Evolutionary conservation across 2,329 filamentous ascomycete genomes (phyloP).

Genomic region (Piedraia hortae): DNA sequence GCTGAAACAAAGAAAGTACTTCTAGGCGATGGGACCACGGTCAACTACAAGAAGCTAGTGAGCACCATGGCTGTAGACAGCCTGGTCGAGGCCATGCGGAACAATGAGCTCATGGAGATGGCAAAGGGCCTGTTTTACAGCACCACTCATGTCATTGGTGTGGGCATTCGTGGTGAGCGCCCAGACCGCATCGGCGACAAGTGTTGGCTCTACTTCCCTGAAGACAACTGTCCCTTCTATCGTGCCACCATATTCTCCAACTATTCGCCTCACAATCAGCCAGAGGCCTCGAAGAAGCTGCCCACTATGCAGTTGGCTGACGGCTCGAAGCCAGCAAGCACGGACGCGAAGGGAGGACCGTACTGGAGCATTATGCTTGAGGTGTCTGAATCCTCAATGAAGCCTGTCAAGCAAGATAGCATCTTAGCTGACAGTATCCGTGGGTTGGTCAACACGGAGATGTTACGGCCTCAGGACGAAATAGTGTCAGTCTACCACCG

Average conservation of each 20-base stretch:
- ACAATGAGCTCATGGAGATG: constrained; percentile 55
- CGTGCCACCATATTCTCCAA: constrained; percentile 99
- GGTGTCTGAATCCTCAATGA: constrained; percentile 84
- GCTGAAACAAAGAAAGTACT: constrained; percentile 60
- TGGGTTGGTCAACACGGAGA: constrained; percentile 90
- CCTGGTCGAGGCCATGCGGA: constrained; percentile 63
- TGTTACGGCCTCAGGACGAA: constrained; percentile 75
- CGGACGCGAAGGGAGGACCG: constrained; percentile 54
- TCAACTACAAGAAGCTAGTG: constrained; percentile 78
- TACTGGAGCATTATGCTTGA: constrained; percentile 99
- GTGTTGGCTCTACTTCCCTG: constrained; percentile 99
- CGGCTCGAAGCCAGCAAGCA: constrained; percentile 50
- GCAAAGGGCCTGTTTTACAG: constrained; percentile 92
- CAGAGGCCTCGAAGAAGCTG: constrained; percentile 53
- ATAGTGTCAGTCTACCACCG: constrained; percentile 97
- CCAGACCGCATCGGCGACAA: constrained; percentile 96
- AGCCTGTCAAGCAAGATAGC: constrained; percentile 69
- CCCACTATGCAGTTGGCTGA: constrained; percentile 64
- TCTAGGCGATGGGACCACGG: constrained; percentile 57
- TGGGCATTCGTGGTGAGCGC: constrained; percentile 72
- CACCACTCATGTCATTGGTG: constrained; percentile 86
- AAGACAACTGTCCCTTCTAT: constrained; percentile 97
- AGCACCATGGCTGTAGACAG: constrained; percentile 90
- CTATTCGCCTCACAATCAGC: constrained; percentile 98
- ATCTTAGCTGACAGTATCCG: constrained; percentile 78